A percentile compares a stretch with the other conserved stretches of the same genome.
Conservation (phyloP, 2,329 filamentous ascomycete species). For the Trichoderma atrobrunneum region DNA sequence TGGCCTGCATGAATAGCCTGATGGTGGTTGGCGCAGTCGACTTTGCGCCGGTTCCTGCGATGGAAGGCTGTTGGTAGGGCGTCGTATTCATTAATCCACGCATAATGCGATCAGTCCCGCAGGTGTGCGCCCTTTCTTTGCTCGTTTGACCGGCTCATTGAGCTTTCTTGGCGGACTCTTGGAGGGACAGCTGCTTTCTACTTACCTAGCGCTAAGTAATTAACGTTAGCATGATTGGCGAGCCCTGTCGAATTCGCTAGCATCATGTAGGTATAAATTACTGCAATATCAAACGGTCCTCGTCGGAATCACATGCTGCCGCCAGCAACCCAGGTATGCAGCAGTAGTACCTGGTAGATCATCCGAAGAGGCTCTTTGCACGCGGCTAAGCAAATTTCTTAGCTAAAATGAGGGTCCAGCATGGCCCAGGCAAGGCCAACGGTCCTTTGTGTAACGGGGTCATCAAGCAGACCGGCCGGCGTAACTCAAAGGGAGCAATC, state of each 20-base stretch:
- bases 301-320: conserved; percentile 3
- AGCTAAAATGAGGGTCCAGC: not conserved
- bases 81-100: conserved; percentile 4
- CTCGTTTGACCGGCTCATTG: not conserved
- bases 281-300: not conserved
- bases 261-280: not conserved
- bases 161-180: not conserved
- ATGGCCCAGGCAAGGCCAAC: not conserved
- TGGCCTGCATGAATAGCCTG: conserved; percentile 5
- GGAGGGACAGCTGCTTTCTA: not conserved
- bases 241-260: not conserved
- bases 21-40: not conserved
- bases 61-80: not conserved
- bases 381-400: not conserved
- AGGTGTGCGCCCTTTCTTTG: not conserved
- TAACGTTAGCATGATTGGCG: not conserved
- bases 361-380: not conserved
- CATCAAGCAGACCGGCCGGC: not conserved
- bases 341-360: not conserved
- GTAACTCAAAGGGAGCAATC: not conserved
- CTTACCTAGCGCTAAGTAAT: not conserved
- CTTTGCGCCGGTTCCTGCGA: not conserved
- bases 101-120: not conserved
- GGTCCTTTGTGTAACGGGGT: not conserved
- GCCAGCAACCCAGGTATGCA: not conserved